Conservation (phyloP, 2,329 filamentous ascomycete species). For the Ophiocordyceps camponoti-rufipedis region DNA sequence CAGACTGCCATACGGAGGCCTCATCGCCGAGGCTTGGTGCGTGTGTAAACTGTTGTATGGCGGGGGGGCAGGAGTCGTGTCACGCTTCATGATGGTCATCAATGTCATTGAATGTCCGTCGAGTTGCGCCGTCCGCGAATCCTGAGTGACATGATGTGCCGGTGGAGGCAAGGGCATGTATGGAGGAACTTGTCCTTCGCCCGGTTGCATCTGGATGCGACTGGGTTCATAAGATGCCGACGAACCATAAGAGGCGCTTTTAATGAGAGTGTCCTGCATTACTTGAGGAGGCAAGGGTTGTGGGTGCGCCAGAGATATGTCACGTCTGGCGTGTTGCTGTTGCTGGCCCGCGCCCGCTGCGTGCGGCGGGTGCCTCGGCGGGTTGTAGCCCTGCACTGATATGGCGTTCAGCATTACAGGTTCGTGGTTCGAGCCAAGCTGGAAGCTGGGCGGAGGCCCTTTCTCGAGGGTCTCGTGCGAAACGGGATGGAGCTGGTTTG, state of each 20-base stretch:
- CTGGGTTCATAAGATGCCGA: slow-evolving; percentile 1
- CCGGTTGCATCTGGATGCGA: neutral
- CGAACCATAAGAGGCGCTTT: slow-evolving; percentile 10
- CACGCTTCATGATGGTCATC: slow-evolving; percentile 24
- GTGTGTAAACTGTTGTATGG: neutral
- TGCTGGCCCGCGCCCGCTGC: neutral
- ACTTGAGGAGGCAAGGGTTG: slow-evolving; percentile 37
- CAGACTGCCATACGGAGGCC: neutral
- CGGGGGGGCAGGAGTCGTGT: slow-evolving; percentile 3
- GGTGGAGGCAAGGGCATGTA: slow-evolving; percentile 3
- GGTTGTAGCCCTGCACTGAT: no score
- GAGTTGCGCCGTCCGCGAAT: slow-evolving; percentile 11
- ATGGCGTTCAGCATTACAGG: neutral
- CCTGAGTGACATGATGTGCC: slow-evolving; percentile 1
- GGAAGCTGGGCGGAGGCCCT: slow-evolving; percentile 15
- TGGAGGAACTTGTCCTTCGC: neutral
- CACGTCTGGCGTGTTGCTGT: no score
- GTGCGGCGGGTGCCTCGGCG: neutral
- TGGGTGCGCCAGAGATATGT: slow-evolving; percentile 12
- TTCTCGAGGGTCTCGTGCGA: slow-evolving; percentile 6
- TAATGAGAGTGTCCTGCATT: slow-evolving; percentile 32
- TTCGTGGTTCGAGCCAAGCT: slow-evolving; percentile 7
- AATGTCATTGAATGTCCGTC: slow-evolving; percentile 24
- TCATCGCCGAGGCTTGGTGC: neutral
- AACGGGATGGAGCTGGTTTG: slow-evolving; percentile 23